These are phyloP conservation scores for Actinomucor elegans DNA, from an alignment of 371 early-diverging fungal genomes.

Conservation along the genomic window DNA sequence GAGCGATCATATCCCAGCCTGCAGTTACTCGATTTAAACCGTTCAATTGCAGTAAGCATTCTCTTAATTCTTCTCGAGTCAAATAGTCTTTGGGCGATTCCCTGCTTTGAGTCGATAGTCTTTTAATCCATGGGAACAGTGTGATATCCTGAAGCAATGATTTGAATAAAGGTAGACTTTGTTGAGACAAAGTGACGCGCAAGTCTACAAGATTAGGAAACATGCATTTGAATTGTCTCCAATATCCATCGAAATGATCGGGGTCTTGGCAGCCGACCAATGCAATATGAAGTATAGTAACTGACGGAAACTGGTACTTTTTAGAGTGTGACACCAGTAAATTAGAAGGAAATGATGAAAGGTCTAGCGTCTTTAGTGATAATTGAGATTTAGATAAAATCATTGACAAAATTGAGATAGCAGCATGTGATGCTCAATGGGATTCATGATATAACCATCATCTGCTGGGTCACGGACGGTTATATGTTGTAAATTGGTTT, in stretches of 20 bases:
- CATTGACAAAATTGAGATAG: background rate
- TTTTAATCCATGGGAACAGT: constrained; percentile 37
- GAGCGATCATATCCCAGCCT: constrained; percentile 42
- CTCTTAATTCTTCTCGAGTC: constrained; percentile 23
- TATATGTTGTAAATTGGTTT: constrained; percentile 1
- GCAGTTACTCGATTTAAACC: constrained; percentile 35
- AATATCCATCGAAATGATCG: constrained; percentile 4
- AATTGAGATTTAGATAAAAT: constrained; percentile 7
- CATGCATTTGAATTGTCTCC: constrained; percentile 14
- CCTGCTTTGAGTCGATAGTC: constrained; percentile 21
- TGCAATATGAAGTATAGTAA: constrained; percentile 13
- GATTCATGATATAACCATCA: constrained; percentile 9
- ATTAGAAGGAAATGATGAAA: constrained; percentile 24
- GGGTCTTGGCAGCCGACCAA: background rate
- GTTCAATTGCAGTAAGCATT: constrained; percentile 21
- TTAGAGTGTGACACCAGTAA: background rate
- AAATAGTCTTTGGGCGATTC: constrained; percentile 23
- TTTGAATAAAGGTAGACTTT: constrained; percentile 12
- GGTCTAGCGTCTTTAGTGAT: constrained; percentile 13
- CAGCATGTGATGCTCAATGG: background rate
- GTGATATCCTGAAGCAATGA: constrained; percentile 22
- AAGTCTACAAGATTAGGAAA: constrained; percentile 27
- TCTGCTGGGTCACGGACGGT: constrained; percentile 20
- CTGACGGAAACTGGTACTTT: constrained; percentile 7
- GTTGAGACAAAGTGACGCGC: constrained; percentile 14